Conservation (phyloP, 192 early-diverging fungal genomes). For the Chytriomyces confervae region DNA sequence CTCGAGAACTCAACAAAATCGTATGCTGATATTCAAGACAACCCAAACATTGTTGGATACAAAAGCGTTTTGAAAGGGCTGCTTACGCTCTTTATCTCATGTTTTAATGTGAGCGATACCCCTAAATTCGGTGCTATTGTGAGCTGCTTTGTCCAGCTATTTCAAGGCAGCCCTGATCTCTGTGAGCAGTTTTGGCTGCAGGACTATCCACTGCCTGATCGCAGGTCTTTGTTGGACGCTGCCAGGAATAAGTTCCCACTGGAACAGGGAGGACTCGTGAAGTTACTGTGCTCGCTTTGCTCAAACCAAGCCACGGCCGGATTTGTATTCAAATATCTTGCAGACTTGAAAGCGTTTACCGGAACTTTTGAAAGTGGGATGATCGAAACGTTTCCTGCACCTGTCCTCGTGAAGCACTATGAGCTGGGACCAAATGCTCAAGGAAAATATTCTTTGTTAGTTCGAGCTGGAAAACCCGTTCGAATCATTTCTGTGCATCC, state of each 20-base stretch:
- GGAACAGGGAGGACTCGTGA: constrained; percentile 34
- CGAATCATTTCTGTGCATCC: constrained; percentile 32
- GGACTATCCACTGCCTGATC: constrained; percentile 44
- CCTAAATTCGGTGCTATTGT: constrained; percentile 38
- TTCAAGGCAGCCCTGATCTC: constrained; percentile 37
- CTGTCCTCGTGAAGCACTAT: constrained; percentile 8
- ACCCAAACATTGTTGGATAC: constrained; percentile 39
- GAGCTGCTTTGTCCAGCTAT: constrained; percentile 38
- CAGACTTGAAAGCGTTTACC: constrained; percentile 39
- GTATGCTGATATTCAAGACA: constrained; percentile 14
- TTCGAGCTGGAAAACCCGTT: constrained; percentile 27
- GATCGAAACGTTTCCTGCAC: background rate
- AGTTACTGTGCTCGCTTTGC: constrained; percentile 40
- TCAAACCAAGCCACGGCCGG: constrained; percentile 31
- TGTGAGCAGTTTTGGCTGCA: constrained; percentile 51
- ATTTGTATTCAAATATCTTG: constrained; percentile 47
- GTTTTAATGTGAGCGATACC: constrained; percentile 40
- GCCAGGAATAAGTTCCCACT: constrained; percentile 41
- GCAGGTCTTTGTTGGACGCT: constrained; percentile 47
- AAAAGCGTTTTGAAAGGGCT: constrained; percentile 54
- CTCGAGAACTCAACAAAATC: background rate
- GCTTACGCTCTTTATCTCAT: constrained; percentile 33
- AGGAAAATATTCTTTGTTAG: background rate
- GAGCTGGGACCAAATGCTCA: background rate
- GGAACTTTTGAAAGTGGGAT: constrained; percentile 28